Evolutionary conservation across 78 protist species (phyloP), one percentile per base, ranked within the genome.

Genomic region (Blattamonas nauphoetae): DNA sequence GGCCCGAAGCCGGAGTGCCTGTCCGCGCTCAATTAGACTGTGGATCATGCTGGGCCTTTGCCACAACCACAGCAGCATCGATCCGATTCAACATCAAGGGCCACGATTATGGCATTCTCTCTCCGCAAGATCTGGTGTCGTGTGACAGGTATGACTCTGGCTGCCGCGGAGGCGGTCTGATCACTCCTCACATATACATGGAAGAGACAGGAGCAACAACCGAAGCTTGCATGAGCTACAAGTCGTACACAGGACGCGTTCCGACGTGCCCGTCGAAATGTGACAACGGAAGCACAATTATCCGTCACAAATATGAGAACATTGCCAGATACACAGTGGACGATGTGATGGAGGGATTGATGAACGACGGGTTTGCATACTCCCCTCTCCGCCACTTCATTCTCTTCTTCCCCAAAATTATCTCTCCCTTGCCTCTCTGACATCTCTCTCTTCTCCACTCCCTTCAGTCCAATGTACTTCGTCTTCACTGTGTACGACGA

Each of bases 31-130:
- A 89, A 34, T 81, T 44, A 4, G 38, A 21, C n/a, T 89, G 91
- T 77, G 91, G 91, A 0, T 89, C 91, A 1, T 89, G 91, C 84
- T 89, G 91, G 91, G 91, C 91, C 3, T 85, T 85, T 33, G 88
- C 87, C 34, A 6, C 88, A 29, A n/a, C 91, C 1, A 82, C 45
- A 78, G 86, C 45, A 29, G 21, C 64, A 11, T 3, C 41, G 1
- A 82, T 55, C 42, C 55, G 91, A 41, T 78, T 44, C 46, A 33
- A 11, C 6, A 86, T 64, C 43, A 2, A 45, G 36, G 63, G 64
- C 11, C 41, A 77, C 83, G 35, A 3, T 21, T 2, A 32, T 6
- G 81, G 78, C 11, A 32, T 46, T 5, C 81, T 86, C 21, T 86
- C 88, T 41, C 85, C 85, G n/a, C 88, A 86, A 36, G 88, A 86